Evolutionary conservation across 2,329 filamentous ascomycete species (phyloP).

Genomic region (Bipolaris victoriae): DNA sequence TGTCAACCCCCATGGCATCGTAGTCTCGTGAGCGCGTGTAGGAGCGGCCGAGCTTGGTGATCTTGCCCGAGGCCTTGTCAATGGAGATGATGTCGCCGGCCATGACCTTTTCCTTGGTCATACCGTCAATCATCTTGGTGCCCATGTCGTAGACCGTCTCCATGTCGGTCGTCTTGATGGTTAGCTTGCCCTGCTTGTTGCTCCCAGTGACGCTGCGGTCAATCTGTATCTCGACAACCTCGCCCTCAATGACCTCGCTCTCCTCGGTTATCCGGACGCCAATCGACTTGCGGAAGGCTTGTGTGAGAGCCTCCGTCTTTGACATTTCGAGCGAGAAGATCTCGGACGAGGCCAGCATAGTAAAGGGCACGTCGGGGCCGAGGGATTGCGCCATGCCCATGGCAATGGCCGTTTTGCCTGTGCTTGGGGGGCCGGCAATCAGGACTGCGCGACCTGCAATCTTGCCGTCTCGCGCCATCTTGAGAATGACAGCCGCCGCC

Average conservation of each 20-base stretch:
- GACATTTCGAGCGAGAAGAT: constrained; percentile 99
- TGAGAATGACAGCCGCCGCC: constrained; percentile 91
- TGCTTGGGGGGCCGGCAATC: constrained; percentile 94
- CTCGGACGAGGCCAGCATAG: constrained; percentile 91
- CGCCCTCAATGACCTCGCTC: constrained; percentile 98
- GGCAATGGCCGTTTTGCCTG: constrained; percentile 96
- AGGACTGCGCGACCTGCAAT: constrained; percentile 94
- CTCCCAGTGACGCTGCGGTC: constrained; percentile 96
- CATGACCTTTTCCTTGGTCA: constrained; percentile 99
- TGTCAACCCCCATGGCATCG: constrained; percentile 98
- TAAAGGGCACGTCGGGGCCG: constrained; percentile 93
- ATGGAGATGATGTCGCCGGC: constrained; percentile 98
- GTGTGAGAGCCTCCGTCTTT: constrained; percentile 96
- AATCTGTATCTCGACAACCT: constrained; percentile 98
- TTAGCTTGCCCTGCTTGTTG: constrained; percentile 98
- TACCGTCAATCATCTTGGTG: constrained; percentile 98
- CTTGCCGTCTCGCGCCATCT: constrained; percentile 99
- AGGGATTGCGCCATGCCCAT: constrained; percentile 99
- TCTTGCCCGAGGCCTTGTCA: constrained; percentile 97
- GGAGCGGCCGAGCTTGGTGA: constrained; percentile 93
- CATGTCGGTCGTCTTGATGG: constrained; percentile 99
- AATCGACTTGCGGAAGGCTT: constrained; percentile 98
- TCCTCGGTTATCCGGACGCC: constrained; percentile 98
- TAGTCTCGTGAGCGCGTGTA: constrained; percentile 96
- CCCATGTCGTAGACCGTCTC: constrained; percentile 99